Evolutionary conservation across 306 rosid genomes (phyloP), one percentile per base, ranked within the genome.

Genomic region (Trichosanthes cucumerina): DNA sequence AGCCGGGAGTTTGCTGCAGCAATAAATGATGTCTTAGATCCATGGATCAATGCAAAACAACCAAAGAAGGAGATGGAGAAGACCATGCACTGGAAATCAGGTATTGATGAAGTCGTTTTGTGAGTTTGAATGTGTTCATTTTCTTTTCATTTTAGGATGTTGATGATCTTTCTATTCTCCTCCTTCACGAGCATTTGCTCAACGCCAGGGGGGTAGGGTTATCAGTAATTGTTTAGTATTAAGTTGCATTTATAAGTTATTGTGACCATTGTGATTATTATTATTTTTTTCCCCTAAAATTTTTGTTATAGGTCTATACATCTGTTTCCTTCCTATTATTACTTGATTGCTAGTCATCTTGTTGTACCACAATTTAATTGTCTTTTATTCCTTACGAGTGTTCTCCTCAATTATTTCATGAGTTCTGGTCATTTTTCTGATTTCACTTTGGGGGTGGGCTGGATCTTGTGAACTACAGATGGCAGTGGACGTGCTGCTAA

Each of bases 1-100:
- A 92, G 93, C 85, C 90, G 99, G 80, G 99, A 96, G 88, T 92
- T 96, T 69, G 93, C 97, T 52, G 96, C 97, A 2, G 99, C 91
- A 62, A 90, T 96, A 85, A 92, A 96, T 87, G 97, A 91, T 84
- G 99, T 89, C 80, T 89, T 96, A 80, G 98, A 96, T 84, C 97
- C 99, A 43, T 96, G 99, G 99, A 91, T 96, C 82, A 96, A 88
- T 84, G 93, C 92, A 73, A 91, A 87, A 81, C 99, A 96, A 80
- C 93, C 99, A 47, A 96, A 93, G 89, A 92, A 92, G 86, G 99
- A 96, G 84, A 76, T 80, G 15, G 99, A 95, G 84, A 92, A 91
- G 85, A 92, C 84, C 77, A 59, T 85, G 54, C 90, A 85, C 84
- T 91, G 98, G 93, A 96, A 90, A 87, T 88, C 92, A 85, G 99